A percentile compares a stretch with the other conserved stretches of the same genome.
phyloP scores from a whole-genome alignment of 495 filamentous ascomycete species.

The Chlorociboria aeruginascens region DNA sequence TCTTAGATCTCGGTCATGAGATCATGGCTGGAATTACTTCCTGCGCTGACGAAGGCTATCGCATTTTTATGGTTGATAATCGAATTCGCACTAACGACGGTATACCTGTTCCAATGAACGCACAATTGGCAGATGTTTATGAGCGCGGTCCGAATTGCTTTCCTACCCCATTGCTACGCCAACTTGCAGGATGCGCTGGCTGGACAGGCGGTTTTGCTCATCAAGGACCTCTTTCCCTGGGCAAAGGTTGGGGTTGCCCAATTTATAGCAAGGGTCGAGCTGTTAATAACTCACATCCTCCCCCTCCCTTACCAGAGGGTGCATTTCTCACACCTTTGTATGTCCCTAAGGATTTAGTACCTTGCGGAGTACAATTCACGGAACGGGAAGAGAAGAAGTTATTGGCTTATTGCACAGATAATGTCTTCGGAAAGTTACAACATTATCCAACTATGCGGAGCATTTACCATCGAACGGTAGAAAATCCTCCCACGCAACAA shows the following conservation, averaged over 20 bases:
- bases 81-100: background rate
- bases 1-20: background rate
- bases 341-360: background rate
- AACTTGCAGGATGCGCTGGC: background rate
- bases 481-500: background rate
- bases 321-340: too few species aligned
- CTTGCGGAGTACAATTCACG: background rate
- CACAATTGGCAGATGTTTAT: background rate
- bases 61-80: slow-evolving; percentile 9
- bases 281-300: too few species aligned
- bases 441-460: background rate
- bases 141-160: background rate
- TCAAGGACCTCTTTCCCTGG: background rate
- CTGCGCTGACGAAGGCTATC: slow-evolving; percentile 9
- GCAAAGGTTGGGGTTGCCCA: background rate
- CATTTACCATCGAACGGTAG: background rate
- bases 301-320: too few species aligned
- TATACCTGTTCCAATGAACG: background rate
- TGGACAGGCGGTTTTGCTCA: background rate
- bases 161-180: background rate
- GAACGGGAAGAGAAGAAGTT: background rate
- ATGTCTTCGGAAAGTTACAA: background rate
- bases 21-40: background rate
- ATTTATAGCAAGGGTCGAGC: too few species aligned
- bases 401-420: background rate